phyloP scores from a whole-genome alignment of 768 basidiomycete genomes.

The Lentinula lateritia region DNA sequence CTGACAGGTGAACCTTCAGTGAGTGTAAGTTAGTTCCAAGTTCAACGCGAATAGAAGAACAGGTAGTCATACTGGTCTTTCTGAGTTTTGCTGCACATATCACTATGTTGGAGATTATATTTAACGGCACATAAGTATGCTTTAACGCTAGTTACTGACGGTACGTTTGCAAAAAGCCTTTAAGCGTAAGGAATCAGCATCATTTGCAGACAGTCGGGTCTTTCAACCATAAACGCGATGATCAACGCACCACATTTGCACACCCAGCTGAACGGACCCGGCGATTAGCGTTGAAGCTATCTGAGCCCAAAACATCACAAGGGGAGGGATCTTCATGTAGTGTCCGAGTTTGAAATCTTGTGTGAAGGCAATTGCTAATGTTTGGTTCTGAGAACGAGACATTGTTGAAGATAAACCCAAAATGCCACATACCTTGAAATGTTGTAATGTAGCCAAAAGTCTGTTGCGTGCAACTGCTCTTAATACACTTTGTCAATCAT shows the following conservation, averaged over 20 bases:
- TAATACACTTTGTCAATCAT: not conserved
- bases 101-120: conserved; percentile 18
- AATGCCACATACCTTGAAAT: conserved; percentile 21
- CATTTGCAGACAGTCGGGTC: too few species aligned
- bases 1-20: conserved; percentile 43
- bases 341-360: conserved; percentile 52
- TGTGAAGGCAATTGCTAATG: conserved; percentile 24
- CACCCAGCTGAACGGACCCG: conserved; percentile 61
- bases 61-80: conserved; percentile 31
- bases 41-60: not conserved
- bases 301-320: conserved; percentile 51
- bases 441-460: conserved; percentile 29
- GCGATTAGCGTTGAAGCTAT: conserved; percentile 52
- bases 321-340: conserved; percentile 32
- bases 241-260: conserved; percentile 40
- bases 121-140: not conserved
- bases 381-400: not conserved
- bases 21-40: not conserved
- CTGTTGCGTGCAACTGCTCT: conserved; percentile 12
- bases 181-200: not conserved
- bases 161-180: conserved; percentile 57
- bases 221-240: conserved; percentile 8
- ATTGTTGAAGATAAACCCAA: not conserved
- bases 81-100: conserved; percentile 41
- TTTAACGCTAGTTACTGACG: conserved; percentile 13